These are phyloP conservation scores for Rhynchospora breviuscula DNA, from an alignment of 176 grass and related monocot genomes.

Conservation along the genomic window DNA sequence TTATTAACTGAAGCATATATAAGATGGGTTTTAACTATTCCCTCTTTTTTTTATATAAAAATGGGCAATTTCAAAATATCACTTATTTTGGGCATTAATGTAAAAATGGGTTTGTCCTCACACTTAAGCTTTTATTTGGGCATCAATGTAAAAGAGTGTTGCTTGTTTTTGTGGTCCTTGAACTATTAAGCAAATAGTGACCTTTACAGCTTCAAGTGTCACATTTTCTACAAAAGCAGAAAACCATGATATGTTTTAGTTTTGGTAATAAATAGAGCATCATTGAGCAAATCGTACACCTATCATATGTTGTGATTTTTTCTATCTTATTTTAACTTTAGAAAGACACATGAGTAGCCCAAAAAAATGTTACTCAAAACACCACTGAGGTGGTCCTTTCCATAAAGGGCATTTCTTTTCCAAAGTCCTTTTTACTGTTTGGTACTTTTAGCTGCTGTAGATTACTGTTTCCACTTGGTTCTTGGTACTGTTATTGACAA, in stretches of 20 bases:
- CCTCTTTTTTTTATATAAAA: not conserved
- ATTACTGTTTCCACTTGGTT: conserved; percentile 7
- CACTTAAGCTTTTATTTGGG: not conserved
- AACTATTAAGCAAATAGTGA: conserved; percentile 1
- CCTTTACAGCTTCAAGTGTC: not conserved
- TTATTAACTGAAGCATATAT: not conserved
- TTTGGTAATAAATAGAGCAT: conserved; percentile 3
- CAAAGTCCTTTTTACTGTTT: conserved; percentile 17
- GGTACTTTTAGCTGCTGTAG: not conserved
- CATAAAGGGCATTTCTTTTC: conserved; percentile 3
- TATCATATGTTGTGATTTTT: not conserved
- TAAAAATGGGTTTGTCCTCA: not conserved
- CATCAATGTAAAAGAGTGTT: not conserved
- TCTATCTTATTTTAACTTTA: conserved; percentile 4
- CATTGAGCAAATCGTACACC: conserved; percentile 12
- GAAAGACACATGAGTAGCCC: not conserved
- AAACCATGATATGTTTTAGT: conserved; percentile 20
- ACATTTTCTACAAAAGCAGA: not conserved
- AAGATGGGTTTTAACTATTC: not conserved
- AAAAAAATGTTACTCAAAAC: conserved; percentile 8
- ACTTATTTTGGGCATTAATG: not conserved
- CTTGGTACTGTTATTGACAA: not conserved
- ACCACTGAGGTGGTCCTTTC: conserved; percentile 18
- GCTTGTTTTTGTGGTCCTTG: conserved; percentile 3
- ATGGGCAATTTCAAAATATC: not conserved